Conservation (phyloP, 805 yeast species). For the Debaryomyces castellii region DNA sequence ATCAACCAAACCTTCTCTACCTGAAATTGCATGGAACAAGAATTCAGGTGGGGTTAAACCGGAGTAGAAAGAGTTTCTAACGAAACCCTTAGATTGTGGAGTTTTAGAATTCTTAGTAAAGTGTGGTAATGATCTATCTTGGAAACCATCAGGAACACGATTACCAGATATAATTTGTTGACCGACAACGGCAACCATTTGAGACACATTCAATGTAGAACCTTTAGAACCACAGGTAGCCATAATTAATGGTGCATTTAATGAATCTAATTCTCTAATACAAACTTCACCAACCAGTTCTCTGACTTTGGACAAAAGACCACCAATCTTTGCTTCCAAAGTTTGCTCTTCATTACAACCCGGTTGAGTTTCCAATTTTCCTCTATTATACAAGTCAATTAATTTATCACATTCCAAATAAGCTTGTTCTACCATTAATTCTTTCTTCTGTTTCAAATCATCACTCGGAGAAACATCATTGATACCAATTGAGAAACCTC, state of each 20-base stretch:
- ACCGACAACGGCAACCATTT: conserved; percentile 99
- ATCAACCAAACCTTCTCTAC: conserved; percentile 99
- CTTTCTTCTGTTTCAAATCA: conserved; percentile 74
- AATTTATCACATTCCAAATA: conserved; percentile 89
- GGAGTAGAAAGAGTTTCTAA: conserved; percentile 93
- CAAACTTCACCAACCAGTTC: conserved; percentile 99
- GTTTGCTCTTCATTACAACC: conserved; percentile 99
- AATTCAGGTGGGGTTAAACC: conserved; percentile 99
- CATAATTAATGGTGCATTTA: conserved; percentile 97
- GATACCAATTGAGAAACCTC: conserved; percentile 97
- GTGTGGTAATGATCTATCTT: conserved; percentile 96
- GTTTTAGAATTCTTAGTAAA: conserved; percentile 94
- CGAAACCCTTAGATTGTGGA: conserved; percentile 97
- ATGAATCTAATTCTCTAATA: conserved; percentile 82
- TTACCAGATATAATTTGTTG: conserved; percentile 98
- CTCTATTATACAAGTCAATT: conserved; percentile 73
- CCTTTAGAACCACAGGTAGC: conserved; percentile 99
- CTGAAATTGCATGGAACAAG: conserved; percentile 99
- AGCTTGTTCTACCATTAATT: conserved; percentile 85
- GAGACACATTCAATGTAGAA: conserved; percentile 95
- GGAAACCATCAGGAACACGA: conserved; percentile 99
- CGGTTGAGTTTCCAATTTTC: conserved; percentile 95
- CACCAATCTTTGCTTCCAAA: conserved; percentile 95
- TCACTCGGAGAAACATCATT: conserved; percentile 94
- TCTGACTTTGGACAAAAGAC: conserved; percentile 92